Conservation (phyloP, 2,329 filamentous ascomycete species). For the Metarhizium robertsii region DNA sequence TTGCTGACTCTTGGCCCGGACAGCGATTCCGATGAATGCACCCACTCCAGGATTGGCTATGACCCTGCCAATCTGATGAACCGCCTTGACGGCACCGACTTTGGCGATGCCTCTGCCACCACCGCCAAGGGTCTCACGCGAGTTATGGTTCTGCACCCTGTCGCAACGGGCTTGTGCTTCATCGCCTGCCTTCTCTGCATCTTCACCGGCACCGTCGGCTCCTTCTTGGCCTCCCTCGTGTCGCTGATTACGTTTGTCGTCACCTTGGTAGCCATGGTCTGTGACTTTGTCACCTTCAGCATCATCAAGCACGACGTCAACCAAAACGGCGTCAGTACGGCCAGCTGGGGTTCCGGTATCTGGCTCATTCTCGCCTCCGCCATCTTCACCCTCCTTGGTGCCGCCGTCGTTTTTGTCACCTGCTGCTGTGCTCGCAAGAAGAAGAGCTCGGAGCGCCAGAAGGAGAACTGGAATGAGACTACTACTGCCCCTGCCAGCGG, state of each 20-base stretch:
- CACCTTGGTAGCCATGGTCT: slow-evolving; percentile 37
- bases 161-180: slow-evolving; percentile 48
- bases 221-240: slow-evolving; percentile 39
- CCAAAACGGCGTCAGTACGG: slow-evolving; percentile 32
- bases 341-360: slow-evolving; percentile 43
- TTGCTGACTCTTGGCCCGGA: not conserved
- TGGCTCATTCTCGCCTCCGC: slow-evolving; percentile 52
- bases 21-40: slow-evolving; percentile 37
- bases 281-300: slow-evolving; percentile 49
- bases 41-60: slow-evolving; percentile 43
- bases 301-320: slow-evolving; percentile 46
- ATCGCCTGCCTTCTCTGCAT: slow-evolving; percentile 48
- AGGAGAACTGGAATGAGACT: slow-evolving; percentile 14
- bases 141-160: slow-evolving; percentile 53
- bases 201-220: slow-evolving; percentile 42
- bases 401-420: slow-evolving; percentile 49
- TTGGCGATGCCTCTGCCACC: slow-evolving; percentile 31
- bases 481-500: slow-evolving; percentile 4
- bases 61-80: slow-evolving; percentile 37
- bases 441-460: slow-evolving; percentile 15
- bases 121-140: slow-evolving; percentile 42
- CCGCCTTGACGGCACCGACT: slow-evolving; percentile 25
- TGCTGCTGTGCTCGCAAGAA: slow-evolving; percentile 46
- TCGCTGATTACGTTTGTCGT: slow-evolving; percentile 42
- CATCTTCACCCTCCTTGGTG: slow-evolving; percentile 44